Evolutionary conservation across 2,329 filamentous ascomycete genomes (phyloP), one percentile per base, ranked within the genome.

Genomic region (Thielaviopsis populi): DNA sequence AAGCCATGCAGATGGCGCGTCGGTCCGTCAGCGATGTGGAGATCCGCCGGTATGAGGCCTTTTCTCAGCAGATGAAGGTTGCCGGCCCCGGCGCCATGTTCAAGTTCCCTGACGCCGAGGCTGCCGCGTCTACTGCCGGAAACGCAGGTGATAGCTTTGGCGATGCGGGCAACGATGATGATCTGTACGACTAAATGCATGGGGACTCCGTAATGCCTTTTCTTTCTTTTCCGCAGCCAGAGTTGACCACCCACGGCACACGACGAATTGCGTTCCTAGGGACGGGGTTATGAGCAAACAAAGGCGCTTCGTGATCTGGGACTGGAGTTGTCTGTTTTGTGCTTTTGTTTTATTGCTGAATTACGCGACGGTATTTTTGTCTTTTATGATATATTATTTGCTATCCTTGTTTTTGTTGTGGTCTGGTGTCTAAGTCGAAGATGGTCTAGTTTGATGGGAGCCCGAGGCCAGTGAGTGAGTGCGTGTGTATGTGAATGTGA

Each of bases 1-100:
- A 99, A 81, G 94, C 94, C 54, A 99, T 99, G 94, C 85, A 88
- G 75, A 86, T 87, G 75, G 94, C 94, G 68, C 88, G 94, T 75
- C 85, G 89, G 73, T 97, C 94, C 33, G 94, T 99, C 69, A 91
- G 84, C 65, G 94, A 99, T 70, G 92, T 97, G 24, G 94, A 99
- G 81, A 95, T 99, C 71, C 88, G 94, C 72, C 87, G 92, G 67
- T 99, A 99, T 78, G 94, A 99, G 81, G 92, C 94, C 3, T 99
- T 99, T 72, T 89, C 92, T 48, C 92, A 97, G 79, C 92, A 92
- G 75, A 95, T 99, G 91, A 99, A 99, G 88, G 96, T 95, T 74
- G 86, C 89, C 66, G 91, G 91, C 61, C 91, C 91, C 46, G 92
- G 91, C 72, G 91, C 89, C 70, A 96, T 94, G 83, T 99, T 99